Evolutionary conservation across 1,139 yeast genomes (phyloP).

Genomic region (Debaryomycetaceae sp.): DNA sequence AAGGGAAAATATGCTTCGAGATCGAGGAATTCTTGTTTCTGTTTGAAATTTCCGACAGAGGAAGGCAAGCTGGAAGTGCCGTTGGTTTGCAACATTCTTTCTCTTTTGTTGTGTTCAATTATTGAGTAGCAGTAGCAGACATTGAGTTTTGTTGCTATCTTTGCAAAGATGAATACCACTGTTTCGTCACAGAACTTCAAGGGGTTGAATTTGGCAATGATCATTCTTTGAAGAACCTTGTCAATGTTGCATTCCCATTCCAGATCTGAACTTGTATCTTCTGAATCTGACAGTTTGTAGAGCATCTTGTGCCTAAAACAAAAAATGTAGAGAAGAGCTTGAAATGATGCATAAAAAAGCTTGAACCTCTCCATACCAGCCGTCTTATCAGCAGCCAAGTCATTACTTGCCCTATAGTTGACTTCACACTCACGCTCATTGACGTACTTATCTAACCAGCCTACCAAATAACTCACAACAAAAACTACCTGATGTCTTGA

Average conservation of each 20-base stretch:
- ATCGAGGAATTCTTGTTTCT: constrained; percentile 78
- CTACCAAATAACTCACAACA: constrained; percentile 72
- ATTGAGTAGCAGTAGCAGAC: constrained; percentile 92
- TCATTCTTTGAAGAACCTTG: constrained; percentile 80
- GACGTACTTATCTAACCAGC: constrained; percentile 81
- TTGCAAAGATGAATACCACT: constrained; percentile 91
- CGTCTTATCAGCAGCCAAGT: constrained; percentile 11
- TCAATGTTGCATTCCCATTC: constrained; percentile 85
- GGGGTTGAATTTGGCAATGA: constrained; percentile 89
- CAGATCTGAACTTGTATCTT: constrained; percentile 16
- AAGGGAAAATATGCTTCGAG: constrained; percentile 93
- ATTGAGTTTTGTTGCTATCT: constrained; percentile 83
- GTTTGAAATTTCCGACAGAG: constrained; percentile 40
- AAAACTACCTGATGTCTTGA: constrained; percentile 71
- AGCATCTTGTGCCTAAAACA: constrained; percentile 78
- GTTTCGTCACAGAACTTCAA: constrained; percentile 90
- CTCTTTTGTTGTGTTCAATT: constrained; percentile 84
- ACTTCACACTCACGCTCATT: constrained; percentile 82
- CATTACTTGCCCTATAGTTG: constrained; percentile 7
- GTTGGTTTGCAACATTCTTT: constrained; percentile 42
- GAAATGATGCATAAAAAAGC: constrained; percentile 89
- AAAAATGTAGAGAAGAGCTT: constrained; percentile 84
- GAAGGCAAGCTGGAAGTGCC: constrained; percentile 25
- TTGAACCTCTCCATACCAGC: constrained; percentile 80
- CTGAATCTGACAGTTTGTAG: constrained; percentile 25